Evolutionary conservation across 371 early-diverging fungal species (phyloP).

Genomic region (Mucor sp.): DNA sequence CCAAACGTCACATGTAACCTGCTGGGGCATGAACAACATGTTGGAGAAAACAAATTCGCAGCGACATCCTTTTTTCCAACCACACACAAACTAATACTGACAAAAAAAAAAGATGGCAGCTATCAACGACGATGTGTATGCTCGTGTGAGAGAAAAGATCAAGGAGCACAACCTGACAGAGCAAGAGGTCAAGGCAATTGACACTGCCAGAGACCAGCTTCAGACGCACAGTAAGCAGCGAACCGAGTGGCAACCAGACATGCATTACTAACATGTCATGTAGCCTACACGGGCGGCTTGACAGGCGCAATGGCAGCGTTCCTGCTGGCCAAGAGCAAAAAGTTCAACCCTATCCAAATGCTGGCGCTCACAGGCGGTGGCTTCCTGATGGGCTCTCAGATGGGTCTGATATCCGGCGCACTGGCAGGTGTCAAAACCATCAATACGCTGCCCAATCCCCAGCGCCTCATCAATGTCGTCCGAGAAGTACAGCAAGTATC

Average conservation of each 20-base stretch:
- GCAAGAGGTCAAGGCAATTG: slow-evolving; percentile 47
- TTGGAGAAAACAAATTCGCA: slow-evolving; percentile 1
- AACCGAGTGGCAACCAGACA: not conserved
- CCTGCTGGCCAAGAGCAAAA: slow-evolving; percentile 32
- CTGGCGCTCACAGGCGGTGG: slow-evolving; percentile 43
- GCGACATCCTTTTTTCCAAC: not conserved
- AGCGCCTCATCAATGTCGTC: slow-evolving; percentile 42
- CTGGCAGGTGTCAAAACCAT: slow-evolving; percentile 45
- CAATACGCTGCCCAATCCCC: slow-evolving; percentile 41
- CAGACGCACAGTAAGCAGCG: slow-evolving; percentile 37
- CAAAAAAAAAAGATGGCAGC: slow-evolving; percentile 17
- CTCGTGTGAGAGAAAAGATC: slow-evolving; percentile 41
- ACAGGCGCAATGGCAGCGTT: slow-evolving; percentile 36
- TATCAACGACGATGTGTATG: slow-evolving; percentile 39
- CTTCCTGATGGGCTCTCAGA: slow-evolving; percentile 49
- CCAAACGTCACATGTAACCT: not conserved
- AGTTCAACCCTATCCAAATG: slow-evolving; percentile 36
- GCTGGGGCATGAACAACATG: not conserved
- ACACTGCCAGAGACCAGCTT: slow-evolving; percentile 41
- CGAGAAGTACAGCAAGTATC: slow-evolving; percentile 46
- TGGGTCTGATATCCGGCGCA: slow-evolving; percentile 49
- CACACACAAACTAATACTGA: not conserved
- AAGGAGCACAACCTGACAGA: slow-evolving; percentile 44
- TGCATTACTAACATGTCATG: not conserved
- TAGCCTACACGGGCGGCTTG: slow-evolving; percentile 45